phyloP scores from a whole-genome alignment of 371 early-diverging fungal genomes.

The Lichtheimia ramosa region DNA sequence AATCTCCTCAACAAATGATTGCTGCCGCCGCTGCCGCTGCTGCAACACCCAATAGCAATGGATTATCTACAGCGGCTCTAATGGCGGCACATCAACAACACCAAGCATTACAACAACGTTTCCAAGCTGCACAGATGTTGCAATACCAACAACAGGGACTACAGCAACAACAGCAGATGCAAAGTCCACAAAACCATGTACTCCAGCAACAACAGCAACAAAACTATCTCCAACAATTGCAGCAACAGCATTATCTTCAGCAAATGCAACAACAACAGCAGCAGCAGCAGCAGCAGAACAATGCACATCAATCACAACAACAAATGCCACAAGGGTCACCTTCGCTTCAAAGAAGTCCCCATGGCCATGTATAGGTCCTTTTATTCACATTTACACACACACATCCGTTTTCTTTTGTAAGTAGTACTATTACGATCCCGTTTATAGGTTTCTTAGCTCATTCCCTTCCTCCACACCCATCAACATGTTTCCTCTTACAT shows the following conservation, averaged over 20 bases:
- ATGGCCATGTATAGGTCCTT: not conserved
- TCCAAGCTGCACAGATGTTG: conserved; percentile 16
- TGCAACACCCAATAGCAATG: conserved; percentile 9
- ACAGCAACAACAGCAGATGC: conserved; percentile 14
- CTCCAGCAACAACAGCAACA: conserved; percentile 18
- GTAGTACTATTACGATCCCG: not conserved
- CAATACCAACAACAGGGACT: conserved; percentile 19
- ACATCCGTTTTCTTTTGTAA: conserved; percentile 1
- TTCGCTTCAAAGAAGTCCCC: not conserved
- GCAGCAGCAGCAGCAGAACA: conserved; percentile 11
- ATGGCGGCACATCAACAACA: conserved; percentile 15
- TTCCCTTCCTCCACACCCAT: not conserved
- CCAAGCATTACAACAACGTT: conserved; percentile 21
- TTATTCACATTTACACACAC: not conserved
- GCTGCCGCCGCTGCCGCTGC: conserved; percentile 9
- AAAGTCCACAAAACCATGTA: conserved; percentile 8
- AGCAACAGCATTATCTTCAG: conserved; percentile 14
- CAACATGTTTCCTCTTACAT: not conserved
- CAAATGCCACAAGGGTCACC: conserved; percentile 8
- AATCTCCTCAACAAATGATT: conserved; percentile 10
- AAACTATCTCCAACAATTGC: conserved; percentile 8
- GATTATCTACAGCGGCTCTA: conserved; percentile 2
- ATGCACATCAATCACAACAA: conserved; percentile 13
- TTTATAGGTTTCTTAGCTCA: not conserved
- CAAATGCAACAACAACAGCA: conserved; percentile 22